Conservation (phyloP, 441 rosid species). For the Omphalea diandra region DNA sequence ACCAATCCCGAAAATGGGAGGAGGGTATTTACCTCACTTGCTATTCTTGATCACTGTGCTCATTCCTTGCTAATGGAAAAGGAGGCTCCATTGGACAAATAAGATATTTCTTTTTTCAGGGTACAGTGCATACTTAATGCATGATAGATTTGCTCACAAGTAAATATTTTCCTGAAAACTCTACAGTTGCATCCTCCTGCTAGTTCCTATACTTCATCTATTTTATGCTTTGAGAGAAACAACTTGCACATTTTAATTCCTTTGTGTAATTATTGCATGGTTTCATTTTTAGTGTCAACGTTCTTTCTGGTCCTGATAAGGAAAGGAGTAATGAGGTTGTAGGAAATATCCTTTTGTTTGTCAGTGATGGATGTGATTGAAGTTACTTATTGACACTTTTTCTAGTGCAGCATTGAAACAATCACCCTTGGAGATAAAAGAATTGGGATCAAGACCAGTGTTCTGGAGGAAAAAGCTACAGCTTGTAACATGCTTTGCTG, state of each 20-base stretch:
- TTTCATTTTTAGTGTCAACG: not conserved
- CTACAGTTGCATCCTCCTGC: not conserved
- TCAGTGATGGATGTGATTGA: not conserved
- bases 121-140: not conserved
- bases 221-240: not conserved
- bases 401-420: constrained; percentile 78
- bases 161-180: constrained; percentile 3
- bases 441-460: constrained; percentile 88
- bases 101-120: not conserved
- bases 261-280: not conserved
- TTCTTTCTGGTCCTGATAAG: not conserved
- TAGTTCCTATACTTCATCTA: not conserved
- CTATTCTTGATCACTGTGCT: not conserved
- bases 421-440: constrained; percentile 92
- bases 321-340: not conserved
- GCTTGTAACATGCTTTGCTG: constrained; percentile 98
- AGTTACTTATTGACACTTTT: constrained; percentile 7
- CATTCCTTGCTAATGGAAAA: not conserved
- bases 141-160: not conserved
- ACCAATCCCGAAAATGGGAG: not conserved
- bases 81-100: not conserved
- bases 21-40: not conserved
- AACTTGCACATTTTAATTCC: not conserved
- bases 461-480: constrained; percentile 92
- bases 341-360: constrained; percentile 1